A percentile compares a stretch with the other conserved stretches of the same genome.
phyloP scores from a whole-genome alignment of 2,329 filamentous ascomycete species.

The Xylaria sp. region DNA sequence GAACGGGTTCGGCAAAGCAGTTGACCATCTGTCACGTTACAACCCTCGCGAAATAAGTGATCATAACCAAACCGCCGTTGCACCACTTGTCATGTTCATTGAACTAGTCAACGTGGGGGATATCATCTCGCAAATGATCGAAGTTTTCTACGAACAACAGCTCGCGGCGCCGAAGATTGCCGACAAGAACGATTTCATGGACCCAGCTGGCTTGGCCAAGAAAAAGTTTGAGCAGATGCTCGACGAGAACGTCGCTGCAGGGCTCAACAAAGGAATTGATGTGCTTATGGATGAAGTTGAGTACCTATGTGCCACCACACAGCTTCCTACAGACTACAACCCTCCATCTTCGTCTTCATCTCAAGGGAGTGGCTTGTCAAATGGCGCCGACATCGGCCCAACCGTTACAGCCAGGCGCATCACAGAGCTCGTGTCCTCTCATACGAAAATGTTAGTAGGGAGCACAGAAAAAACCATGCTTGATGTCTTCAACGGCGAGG shows the following conservation, averaged over 20 bases:
- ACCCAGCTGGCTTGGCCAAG: constrained; percentile 91
- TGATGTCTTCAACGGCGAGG: constrained; percentile 98
- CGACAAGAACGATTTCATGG: constrained; percentile 93
- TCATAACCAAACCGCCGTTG: constrained; percentile 78
- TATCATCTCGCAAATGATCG: constrained; percentile 97
- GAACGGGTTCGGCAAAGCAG: constrained; percentile 91
- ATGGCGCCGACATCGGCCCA: constrained; percentile 65
- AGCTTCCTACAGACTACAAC: constrained; percentile 90
- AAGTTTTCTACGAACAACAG: constrained; percentile 98
- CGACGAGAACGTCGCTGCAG: constrained; percentile 94
- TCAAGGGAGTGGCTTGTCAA: constrained; percentile 50
- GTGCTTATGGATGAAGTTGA: constrained; percentile 99
- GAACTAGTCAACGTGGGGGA: constrained; percentile 98
- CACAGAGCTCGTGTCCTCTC: constrained; percentile 84
- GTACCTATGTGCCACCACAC: constrained; percentile 89
- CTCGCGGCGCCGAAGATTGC: constrained; percentile 83
- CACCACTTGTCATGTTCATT: constrained; percentile 92
- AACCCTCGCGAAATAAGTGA: constrained; percentile 85
- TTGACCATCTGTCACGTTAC: constrained; percentile 89
- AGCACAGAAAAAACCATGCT: constrained; percentile 98
- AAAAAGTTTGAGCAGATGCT: constrained; percentile 99
- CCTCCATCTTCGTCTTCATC: constrained; percentile 60
- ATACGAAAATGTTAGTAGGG: constrained; percentile 92
- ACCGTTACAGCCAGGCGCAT: constrained; percentile 83
- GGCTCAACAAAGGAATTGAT: constrained; percentile 96